Conservation (phyloP, 179 eudicot species). For the Pouteria campechiana region DNA sequence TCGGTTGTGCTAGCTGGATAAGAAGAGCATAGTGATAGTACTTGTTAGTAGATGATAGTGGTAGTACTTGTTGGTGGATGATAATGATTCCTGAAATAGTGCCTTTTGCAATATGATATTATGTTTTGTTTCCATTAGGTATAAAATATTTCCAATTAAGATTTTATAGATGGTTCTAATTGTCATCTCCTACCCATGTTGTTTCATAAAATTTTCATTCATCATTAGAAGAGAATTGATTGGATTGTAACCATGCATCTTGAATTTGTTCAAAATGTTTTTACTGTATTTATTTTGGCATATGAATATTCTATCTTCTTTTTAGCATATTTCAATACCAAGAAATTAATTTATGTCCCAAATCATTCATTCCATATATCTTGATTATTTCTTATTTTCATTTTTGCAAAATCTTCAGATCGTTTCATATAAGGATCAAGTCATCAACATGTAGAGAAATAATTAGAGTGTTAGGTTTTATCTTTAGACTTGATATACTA, state of each 20-base stretch:
- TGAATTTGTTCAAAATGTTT: background rate
- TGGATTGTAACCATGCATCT: background rate
- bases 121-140: background rate
- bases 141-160: conserved; percentile 1
- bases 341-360: background rate
- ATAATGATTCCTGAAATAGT: too few species aligned
- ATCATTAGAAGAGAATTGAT: background rate
- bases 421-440: background rate
- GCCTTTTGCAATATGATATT: conserved; percentile 6
- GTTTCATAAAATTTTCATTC: background rate
- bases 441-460: conserved; percentile 5
- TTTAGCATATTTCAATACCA: background rate
- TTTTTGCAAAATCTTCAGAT: background rate
- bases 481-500: background rate
- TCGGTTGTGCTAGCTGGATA: too few species aligned
- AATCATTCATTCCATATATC: conserved; percentile 6
- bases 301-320: background rate
- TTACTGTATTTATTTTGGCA: background rate
- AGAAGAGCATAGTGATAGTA: too few species aligned
- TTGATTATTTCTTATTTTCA: conserved; percentile 3
- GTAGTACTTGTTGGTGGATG: too few species aligned
- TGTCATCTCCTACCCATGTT: background rate
- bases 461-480: background rate
- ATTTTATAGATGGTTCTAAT: background rate
- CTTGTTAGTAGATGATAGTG: too few species aligned